phyloP scores from a whole-genome alignment of 2,329 filamentous ascomycete genomes.

The Metarhizium sp. region DNA sequence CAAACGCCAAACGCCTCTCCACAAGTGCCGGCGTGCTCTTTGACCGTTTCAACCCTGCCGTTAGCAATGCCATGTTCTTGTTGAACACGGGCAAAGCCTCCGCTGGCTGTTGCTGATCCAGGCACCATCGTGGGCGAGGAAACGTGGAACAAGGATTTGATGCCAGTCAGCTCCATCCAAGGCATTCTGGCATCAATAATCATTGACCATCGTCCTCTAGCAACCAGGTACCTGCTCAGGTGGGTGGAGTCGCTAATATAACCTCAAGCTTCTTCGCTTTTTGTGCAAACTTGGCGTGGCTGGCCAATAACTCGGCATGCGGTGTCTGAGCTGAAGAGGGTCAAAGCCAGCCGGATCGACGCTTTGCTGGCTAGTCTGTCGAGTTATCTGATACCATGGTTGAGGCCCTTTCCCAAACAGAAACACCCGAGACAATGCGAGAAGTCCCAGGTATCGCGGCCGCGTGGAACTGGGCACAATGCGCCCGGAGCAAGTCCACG shows the following conservation, averaged over 20 bases:
- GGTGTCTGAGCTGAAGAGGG: background rate
- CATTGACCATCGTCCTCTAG: too few species aligned
- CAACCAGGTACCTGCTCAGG: background rate
- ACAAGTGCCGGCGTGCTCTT: background rate
- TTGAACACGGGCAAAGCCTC: background rate
- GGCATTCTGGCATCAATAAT: too few species aligned
- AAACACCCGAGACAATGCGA: too few species aligned
- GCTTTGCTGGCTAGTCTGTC: too few species aligned
- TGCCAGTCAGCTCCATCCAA: too few species aligned
- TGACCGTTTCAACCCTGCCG: background rate
- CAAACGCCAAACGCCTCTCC: background rate
- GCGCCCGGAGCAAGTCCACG: too few species aligned
- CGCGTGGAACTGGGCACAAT: background rate
- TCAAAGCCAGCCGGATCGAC: background rate
- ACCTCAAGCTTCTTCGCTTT: background rate
- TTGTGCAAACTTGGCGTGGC: background rate
- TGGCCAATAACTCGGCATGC: background rate
- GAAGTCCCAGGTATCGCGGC: background rate
- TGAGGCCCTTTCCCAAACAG: too few species aligned
- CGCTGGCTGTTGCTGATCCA: background rate
- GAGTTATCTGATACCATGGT: too few species aligned
- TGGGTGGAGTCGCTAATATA: slow-evolving; percentile 1
- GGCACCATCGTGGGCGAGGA: too few species aligned
- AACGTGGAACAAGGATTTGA: too few species aligned
- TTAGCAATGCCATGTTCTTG: background rate